Percentiles rank a stretch among this genome's conserved stretches.
These are phyloP conservation scores for Picochlorum sp. DNA, from an alignment of 139 green algal species.

Conservation along the genomic window DNA sequence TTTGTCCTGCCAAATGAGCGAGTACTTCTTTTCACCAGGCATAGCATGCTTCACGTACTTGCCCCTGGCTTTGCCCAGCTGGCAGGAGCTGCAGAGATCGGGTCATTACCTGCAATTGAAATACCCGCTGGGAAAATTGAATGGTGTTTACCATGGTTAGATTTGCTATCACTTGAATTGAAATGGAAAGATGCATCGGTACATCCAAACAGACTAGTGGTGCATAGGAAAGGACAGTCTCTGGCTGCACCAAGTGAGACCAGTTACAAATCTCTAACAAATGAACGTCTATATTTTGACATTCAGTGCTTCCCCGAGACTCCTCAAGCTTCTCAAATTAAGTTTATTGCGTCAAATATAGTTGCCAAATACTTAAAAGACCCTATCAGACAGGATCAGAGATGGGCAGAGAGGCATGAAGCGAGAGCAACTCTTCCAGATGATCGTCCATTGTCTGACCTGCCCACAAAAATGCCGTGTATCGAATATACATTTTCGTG, in stretches of 20 bases:
- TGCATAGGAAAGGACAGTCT: slow-evolving; percentile 55
- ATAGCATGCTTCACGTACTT: slow-evolving; percentile 44
- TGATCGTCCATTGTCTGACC: slow-evolving; percentile 4
- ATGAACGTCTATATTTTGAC: slow-evolving; percentile 51
- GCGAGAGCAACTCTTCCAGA: background rate
- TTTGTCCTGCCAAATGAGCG: slow-evolving; percentile 51
- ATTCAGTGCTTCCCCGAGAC: slow-evolving; percentile 50
- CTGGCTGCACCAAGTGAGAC: background rate
- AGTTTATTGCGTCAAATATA: slow-evolving; percentile 31
- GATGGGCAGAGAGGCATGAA: slow-evolving; percentile 18
- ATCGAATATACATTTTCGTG: slow-evolving; percentile 39
- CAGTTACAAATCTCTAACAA: slow-evolving; percentile 16
- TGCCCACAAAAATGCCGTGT: slow-evolving; percentile 36
- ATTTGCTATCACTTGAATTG: slow-evolving; percentile 47
- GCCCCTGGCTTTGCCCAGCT: slow-evolving; percentile 48
- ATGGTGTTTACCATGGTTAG: slow-evolving; percentile 41
- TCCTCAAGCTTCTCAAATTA: slow-evolving; percentile 49
- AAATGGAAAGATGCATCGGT: slow-evolving; percentile 2
- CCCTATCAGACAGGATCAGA: slow-evolving; percentile 9
- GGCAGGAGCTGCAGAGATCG: slow-evolving; percentile 30
- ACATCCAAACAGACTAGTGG: slow-evolving; percentile 42
- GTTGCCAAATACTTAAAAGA: slow-evolving; percentile 32
- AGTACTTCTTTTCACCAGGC: slow-evolving; percentile 63
- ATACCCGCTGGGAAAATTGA: slow-evolving; percentile 14
- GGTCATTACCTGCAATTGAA: background rate